Percentiles rank a stretch among this genome's conserved stretches.
Conservation (phyloP, 2,329 filamentous ascomycete species). For the Colletotrichum tropicicola region DNA sequence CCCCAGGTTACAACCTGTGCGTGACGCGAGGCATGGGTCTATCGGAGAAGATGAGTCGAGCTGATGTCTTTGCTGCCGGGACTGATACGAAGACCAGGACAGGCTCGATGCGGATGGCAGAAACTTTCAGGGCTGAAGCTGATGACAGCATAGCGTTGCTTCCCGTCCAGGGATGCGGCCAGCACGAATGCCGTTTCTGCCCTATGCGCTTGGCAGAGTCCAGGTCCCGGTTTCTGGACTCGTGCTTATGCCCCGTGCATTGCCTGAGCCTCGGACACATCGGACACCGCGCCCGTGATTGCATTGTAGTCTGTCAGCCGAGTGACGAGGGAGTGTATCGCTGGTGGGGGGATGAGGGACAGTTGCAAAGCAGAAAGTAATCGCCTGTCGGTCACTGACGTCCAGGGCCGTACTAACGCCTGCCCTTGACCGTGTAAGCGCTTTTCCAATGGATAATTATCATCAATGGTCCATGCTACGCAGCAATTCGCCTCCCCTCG, state of each 20-base stretch:
- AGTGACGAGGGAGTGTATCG: neutral
- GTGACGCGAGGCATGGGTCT: neutral
- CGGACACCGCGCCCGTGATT: neutral
- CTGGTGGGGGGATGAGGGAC: neutral
- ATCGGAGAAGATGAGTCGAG: neutral
- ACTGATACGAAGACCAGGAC: neutral
- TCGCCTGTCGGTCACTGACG: slow-evolving; percentile 4
- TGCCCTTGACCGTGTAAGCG: neutral
- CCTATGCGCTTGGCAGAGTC: slow-evolving; percentile 17
- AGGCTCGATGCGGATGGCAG: neutral
- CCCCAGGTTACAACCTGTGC: slow-evolving; percentile 1
- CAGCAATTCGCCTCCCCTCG: neutral
- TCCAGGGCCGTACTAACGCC: neutral
- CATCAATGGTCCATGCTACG: neutral
- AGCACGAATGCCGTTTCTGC: slow-evolving; percentile 11
- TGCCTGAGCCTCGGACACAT: slow-evolving; percentile 4
- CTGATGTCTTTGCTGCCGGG: neutral
- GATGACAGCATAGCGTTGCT: slow-evolving; percentile 28
- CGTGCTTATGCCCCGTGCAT: slow-evolving; percentile 3
- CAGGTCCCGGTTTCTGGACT: slow-evolving; percentile 19
- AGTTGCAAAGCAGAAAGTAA: neutral
- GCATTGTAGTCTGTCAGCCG: neutral
- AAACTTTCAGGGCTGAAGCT: slow-evolving; percentile 22
- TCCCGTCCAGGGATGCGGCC: slow-evolving; percentile 23
- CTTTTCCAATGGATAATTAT: neutral